Evolutionary conservation across 495 filamentous ascomycete species (phyloP), one percentile per base, ranked within the genome.

Genomic region (Aspergillus affinis): DNA sequence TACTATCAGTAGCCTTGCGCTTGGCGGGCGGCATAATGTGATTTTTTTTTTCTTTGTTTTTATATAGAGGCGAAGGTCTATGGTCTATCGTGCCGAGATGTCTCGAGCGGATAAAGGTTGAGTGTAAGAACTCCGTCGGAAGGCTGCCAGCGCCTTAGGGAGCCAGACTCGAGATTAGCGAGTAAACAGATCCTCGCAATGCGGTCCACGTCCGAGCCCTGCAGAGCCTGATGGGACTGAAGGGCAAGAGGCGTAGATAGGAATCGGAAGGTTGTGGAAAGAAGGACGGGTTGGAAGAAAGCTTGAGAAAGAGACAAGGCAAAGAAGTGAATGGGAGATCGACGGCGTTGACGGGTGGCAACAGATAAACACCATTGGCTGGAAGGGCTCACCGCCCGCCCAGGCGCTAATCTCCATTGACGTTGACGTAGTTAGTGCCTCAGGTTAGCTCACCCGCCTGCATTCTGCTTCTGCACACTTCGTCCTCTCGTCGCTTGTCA

Each of bases 1-100:
- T 74, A 74, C 80, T 82, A 46, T 84, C 77, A 60, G 84, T 72
- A 52, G 90, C 90, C 77, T 94, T 93, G 72, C 90, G 84, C 77
- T 94, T 94, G 8, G 82, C 78, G 49, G 89, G 86, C 90, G 93
- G 92, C 46, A 44, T 71, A 15, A 29, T 36, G 48, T 52, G 48
- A 36, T 48, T 53, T n/a, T 59, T 29, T 55, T 9, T 59, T 56
- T 49, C 47, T 29, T 46, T 41, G 51, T 48, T 23, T 41, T 30
- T 48, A 30, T 48, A 21, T 48, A 36, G 13, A 19, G 47, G 30
- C 36, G 26, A 26, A 54, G 47, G 23, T 63, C 58, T 64, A 64
- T 60, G 51, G 54, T 64, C 62, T 64, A 64, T 67, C 44, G 19
- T 48, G 59, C 18, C 48, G 54, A 9, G 45, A 23, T 18, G 20